A percentile compares a stretch with the other conserved stretches of the same genome.
Conservation (phyloP, 345 rosid species). For the Bretschneidera sinensis region DNA sequence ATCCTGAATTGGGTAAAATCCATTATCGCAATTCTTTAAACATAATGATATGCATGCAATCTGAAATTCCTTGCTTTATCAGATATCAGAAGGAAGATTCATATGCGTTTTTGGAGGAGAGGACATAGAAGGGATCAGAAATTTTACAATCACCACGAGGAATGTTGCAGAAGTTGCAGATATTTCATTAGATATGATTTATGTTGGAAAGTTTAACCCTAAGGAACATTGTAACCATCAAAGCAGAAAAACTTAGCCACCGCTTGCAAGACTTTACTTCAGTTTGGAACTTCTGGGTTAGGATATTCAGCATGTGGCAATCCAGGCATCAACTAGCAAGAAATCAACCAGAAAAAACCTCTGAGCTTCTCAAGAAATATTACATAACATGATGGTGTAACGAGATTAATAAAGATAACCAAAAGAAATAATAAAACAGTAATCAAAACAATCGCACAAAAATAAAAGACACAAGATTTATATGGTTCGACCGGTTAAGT, state of each 20-base stretch:
- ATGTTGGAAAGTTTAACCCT: conserved; percentile 67
- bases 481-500: no score
- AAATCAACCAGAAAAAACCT: no score
- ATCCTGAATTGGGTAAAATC: conserved; percentile 44
- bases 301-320: conserved; percentile 50
- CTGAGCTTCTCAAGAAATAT: no score
- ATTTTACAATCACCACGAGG: conserved; percentile 30
- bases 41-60: neutral
- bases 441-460: no score
- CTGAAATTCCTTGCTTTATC: conserved; percentile 8
- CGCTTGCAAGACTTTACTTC: conserved; percentile 29
- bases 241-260: conserved; percentile 38
- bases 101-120: conserved; percentile 80
- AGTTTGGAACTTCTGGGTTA: conserved; percentile 49
- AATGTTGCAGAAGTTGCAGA: conserved; percentile 32
- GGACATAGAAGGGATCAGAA: conserved; percentile 65
- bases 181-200: conserved; percentile 49
- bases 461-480: no score
- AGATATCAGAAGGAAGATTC: conserved; percentile 42
- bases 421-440: no score
- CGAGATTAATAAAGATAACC: no score
- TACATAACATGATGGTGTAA: no score
- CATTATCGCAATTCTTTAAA: neutral
- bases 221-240: conserved; percentile 35
- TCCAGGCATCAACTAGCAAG: conserved; percentile 34